A percentile compares a stretch with the other conserved stretches of the same genome.
phyloP scores from a whole-genome alignment of 2,329 filamentous ascomycete species.

The Parascedosporium putredinis region DNA sequence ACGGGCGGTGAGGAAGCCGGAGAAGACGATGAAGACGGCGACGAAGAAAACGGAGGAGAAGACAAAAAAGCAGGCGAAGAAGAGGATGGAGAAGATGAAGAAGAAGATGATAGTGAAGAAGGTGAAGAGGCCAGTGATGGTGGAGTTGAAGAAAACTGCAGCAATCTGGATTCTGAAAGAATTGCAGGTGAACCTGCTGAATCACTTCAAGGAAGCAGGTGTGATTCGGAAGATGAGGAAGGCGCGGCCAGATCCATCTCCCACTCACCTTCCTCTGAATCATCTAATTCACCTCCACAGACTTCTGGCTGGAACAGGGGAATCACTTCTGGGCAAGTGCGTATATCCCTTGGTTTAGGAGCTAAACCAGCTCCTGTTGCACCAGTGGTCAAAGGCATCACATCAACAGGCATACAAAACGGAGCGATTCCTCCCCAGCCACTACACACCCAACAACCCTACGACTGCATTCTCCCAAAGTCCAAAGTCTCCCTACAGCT shows the following conservation, averaged over 20 bases:
- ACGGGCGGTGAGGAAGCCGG: too few species aligned
- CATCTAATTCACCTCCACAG: not conserved
- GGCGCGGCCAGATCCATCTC: not conserved
- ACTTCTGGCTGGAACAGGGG: conserved; percentile 4
- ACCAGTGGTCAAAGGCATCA: not conserved
- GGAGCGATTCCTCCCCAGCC: not conserved
- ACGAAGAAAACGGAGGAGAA: too few species aligned
- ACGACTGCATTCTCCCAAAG: not conserved
- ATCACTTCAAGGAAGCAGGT: not conserved
- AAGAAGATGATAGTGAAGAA: too few species aligned
- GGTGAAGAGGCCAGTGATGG: conserved; percentile 1
- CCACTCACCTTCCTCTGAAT: not conserved
- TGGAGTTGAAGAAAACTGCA: not conserved
- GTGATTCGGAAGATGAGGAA: not conserved
- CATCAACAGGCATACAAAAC: not conserved
- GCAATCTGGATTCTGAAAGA: not conserved
- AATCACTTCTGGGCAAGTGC: conserved; percentile 7
- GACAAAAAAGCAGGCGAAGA: too few species aligned
- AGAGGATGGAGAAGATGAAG: too few species aligned
- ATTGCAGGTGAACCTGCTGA: not conserved
- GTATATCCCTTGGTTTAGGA: not conserved
- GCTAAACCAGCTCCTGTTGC: not conserved
- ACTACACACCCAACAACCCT: not conserved
- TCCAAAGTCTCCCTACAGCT: conserved; percentile 2
- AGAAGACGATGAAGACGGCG: too few species aligned